phyloP scores from a whole-genome alignment of 2,329 filamentous ascomycete species.

The Myriosclerotinia curreyana region DNA sequence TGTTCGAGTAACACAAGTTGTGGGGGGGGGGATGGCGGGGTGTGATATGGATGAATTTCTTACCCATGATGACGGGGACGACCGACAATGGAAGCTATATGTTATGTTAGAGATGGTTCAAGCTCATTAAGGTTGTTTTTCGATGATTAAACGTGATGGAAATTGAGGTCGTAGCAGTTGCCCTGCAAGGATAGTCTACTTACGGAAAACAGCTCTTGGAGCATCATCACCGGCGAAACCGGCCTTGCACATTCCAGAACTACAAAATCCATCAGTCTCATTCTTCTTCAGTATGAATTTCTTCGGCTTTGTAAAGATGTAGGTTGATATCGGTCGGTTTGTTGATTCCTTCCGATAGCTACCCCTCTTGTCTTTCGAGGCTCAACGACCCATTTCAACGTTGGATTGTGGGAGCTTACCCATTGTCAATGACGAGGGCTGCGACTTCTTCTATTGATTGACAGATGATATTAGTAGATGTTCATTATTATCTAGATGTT shows the following conservation, averaged over 20 bases:
- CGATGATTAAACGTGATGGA: background rate
- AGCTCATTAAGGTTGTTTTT: conserved; percentile 1
- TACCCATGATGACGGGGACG: conserved; percentile 99
- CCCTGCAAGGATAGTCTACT: conserved; percentile 53
- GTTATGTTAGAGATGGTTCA: conserved; percentile 27
- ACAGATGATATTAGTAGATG: conserved; percentile 32
- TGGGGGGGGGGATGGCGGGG: conserved; percentile 30
- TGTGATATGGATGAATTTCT: conserved; percentile 41
- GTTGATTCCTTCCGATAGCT: conserved; percentile 23
- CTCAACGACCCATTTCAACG: conserved; percentile 16
- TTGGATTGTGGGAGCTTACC: conserved; percentile 66
- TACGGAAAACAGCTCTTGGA: conserved; percentile 99
- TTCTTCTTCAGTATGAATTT: conserved; percentile 20
- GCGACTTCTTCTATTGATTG: conserved; percentile 89
- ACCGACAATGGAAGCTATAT: conserved; percentile 93
- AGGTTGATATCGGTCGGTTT: conserved; percentile 21
- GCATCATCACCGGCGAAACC: conserved; percentile 99
- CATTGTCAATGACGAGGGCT: conserved; percentile 99
- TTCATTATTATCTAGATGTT: conserved; percentile 25
- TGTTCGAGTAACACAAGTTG: conserved; percentile 25
- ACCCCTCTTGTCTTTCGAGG: conserved; percentile 30
- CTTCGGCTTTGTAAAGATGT: conserved; percentile 21
- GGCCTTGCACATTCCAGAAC: conserved; percentile 99
- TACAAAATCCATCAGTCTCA: conserved; percentile 45
- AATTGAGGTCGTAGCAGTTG: conserved; percentile 4